Conservation (phyloP, 306 rosid genomes). For the Cucurbita maxima region DNA sequence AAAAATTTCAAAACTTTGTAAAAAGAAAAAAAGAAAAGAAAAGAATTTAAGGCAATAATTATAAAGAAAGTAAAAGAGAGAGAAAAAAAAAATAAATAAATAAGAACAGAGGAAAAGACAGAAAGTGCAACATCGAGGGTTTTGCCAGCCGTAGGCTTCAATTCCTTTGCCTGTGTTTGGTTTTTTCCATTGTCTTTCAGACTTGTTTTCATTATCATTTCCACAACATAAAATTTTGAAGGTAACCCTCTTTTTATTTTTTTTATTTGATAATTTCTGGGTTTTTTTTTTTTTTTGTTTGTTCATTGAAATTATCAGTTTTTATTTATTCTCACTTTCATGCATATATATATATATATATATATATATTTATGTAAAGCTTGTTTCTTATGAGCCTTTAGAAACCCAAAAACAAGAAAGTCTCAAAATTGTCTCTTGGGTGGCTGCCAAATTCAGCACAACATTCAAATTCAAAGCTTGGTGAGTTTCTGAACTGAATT, state of each 20-base stretch:
- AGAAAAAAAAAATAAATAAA: constrained; percentile 15
- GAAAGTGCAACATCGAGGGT: constrained; percentile 79
- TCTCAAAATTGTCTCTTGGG: constrained; percentile 63
- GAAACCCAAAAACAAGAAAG: constrained; percentile 17
- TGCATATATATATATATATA: neutral
- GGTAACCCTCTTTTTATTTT: constrained; percentile 15
- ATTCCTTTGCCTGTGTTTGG: constrained; percentile 34
- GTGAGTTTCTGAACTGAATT: neutral
- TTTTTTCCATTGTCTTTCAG: constrained; percentile 29
- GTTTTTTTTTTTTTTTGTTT: constrained; percentile 17
- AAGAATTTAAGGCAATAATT: constrained; percentile 6
- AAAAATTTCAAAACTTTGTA: constrained; percentile 7
- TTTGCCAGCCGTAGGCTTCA: constrained; percentile 63
- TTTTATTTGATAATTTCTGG: neutral
- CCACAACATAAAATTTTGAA: constrained; percentile 20
- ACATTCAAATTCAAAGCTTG: constrained; percentile 18
- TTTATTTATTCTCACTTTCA: constrained; percentile 3
- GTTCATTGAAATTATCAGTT: constrained; percentile 44
- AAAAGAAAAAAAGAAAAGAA: constrained; percentile 12
- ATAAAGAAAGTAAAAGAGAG: neutral
- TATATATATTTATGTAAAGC: neutral
- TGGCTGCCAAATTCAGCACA: constrained; percentile 50
- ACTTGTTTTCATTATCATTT: constrained; percentile 20
- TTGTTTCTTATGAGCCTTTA: constrained; percentile 25
- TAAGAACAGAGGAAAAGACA: constrained; percentile 76